These are phyloP conservation scores for Phytopythium litorale DNA, from an alignment of 352 stramenopile genomes.

Conservation along the genomic window DNA sequence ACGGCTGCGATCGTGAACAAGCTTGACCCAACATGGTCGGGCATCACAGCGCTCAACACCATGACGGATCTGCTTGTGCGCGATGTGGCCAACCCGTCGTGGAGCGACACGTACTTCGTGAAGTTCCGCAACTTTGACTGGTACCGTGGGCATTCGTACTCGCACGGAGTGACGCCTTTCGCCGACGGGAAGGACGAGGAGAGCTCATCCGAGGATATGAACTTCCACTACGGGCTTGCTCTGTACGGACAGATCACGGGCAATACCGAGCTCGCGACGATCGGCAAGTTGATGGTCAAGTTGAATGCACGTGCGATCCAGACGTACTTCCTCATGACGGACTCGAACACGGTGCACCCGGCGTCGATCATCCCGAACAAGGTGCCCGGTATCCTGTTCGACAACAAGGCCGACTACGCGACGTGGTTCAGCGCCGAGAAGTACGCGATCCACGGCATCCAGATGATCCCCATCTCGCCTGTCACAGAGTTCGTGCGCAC, in stretches of 20 bases:
- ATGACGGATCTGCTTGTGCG: conserved; percentile 34
- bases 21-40: conserved; percentile 31
- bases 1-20: conserved; percentile 38
- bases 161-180: conserved; percentile 37
- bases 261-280: conserved; percentile 25
- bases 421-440: conserved; percentile 68
- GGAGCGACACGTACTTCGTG: conserved; percentile 30
- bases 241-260: conserved; percentile 33
- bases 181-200: conserved; percentile 44
- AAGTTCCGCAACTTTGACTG: conserved; percentile 46
- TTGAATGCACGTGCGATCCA: conserved; percentile 39
- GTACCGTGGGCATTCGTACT: conserved; percentile 52
- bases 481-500: conserved; percentile 55
- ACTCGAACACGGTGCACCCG: conserved; percentile 36
- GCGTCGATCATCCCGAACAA: conserved; percentile 44
- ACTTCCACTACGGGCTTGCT: conserved; percentile 39
- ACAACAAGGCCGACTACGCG: conserved; percentile 73
- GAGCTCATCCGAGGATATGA: conserved; percentile 48
- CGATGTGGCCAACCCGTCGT: conserved; percentile 39
- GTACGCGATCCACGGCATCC: conserved; percentile 74
- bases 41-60: conserved; percentile 27
- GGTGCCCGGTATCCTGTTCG: conserved; percentile 69
- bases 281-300: conserved; percentile 46
- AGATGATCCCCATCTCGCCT: conserved; percentile 71
- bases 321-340: conserved; percentile 48